A percentile compares a stretch with the other conserved stretches of the same genome.
These are phyloP conservation scores for Elaeis guineensis DNA, from an alignment of 176 grass and related monocot species.

Conservation along the genomic window DNA sequence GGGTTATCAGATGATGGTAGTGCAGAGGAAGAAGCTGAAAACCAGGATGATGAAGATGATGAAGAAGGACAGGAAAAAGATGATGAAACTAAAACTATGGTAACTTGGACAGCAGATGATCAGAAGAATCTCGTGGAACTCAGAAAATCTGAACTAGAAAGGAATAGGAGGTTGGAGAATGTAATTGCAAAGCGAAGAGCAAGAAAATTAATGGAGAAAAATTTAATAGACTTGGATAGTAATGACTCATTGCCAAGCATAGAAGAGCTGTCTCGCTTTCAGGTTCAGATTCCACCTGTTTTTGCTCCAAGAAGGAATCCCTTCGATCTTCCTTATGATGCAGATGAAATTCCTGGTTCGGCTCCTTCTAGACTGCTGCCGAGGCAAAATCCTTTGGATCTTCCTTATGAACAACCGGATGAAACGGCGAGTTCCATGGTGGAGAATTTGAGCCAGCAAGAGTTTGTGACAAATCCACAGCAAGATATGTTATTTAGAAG, in stretches of 20 bases:
- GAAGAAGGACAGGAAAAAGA: constrained; percentile 11
- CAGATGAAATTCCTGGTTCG: constrained; percentile 47
- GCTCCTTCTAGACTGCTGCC: constrained; percentile 41
- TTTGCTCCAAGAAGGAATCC: constrained; percentile 29
- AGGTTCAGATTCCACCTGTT: constrained; percentile 42
- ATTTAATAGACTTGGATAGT: constrained; percentile 35
- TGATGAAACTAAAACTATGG: constrained; percentile 8
- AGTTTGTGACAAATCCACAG: background rate
- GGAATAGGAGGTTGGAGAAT: constrained; percentile 16
- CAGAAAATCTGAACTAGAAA: constrained; percentile 26
- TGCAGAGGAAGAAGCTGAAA: constrained; percentile 21
- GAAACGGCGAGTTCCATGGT: constrained; percentile 10
- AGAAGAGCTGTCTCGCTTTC: constrained; percentile 41
- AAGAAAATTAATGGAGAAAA: constrained; percentile 48
- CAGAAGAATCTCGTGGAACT: constrained; percentile 23
- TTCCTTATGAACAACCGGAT: constrained; percentile 28
- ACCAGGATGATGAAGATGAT: background rate
- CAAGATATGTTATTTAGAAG: constrained; percentile 11
- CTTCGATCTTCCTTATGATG: constrained; percentile 24
- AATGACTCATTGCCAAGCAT: constrained; percentile 31
- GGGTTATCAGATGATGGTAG: constrained; percentile 13
- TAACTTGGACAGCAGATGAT: constrained; percentile 20
- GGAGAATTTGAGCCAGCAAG: constrained; percentile 4
- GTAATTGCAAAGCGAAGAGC: constrained; percentile 32
- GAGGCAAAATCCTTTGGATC: constrained; percentile 30